Base-by-base conservation (phyloP, 306 rosid genomes). In the Vicia faba region DNA sequence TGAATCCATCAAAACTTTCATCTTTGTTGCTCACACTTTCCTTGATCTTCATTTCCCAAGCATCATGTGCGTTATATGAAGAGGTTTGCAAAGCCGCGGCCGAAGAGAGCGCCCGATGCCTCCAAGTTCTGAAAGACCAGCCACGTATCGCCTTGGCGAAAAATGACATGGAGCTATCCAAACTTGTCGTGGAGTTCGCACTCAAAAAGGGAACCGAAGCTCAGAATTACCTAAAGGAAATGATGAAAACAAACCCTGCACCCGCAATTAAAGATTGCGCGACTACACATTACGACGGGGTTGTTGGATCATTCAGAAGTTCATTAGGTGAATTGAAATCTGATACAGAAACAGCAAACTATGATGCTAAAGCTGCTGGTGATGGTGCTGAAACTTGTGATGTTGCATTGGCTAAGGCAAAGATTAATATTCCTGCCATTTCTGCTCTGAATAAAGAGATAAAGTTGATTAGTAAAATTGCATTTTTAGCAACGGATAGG, bases 331-430 rank as follows among this genome's bases (percentile, higher is more conserved):
- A 77, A n/a, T 16, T 77, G 33, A 3, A 7, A 0, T 12, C 1
- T 0, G 81, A 77, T 57, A 1, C 13, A 0, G 0, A 28, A 11
- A 71, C 77, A 0, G 63, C 81, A 14, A 77, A 50, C 43, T 77
- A 77, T 58, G 81, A 77, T 65, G 77, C 77, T 1, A 64, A 71
- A 31, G 73, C 58, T 20, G 77, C 77, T 29, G 58, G 73, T 39
- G 81, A 77, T 65, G 81, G 81, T 28, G 69, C 81, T 48, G 14
- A 5, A 0, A 39, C 64, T 12, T 77, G 81, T 39, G 58, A 64
- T 0, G 4, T 1, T 2, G 73, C 43, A n/a, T 38, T 77, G 43
- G 68, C 49, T 13, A 9, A n/a, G 0, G 69, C 4, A 4, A 64
- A 71, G 4, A 65, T 77, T 2, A 4, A 7, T 18, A 57, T 64